Evolutionary conservation across 768 basidiomycete genomes (phyloP).

Genomic region (Thelephora ganbajun): DNA sequence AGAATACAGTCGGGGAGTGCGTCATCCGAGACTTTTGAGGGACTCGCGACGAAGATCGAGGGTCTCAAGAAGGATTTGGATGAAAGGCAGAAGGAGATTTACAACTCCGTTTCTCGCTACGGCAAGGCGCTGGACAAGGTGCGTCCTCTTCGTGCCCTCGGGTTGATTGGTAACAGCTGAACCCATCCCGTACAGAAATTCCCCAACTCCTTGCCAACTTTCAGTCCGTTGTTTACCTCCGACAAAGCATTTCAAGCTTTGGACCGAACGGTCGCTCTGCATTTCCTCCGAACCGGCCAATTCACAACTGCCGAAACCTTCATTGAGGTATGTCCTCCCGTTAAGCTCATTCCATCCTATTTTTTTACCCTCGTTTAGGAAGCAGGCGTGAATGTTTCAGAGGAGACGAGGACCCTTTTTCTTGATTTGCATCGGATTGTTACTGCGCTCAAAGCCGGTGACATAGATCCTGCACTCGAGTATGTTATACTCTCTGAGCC

Average conservation of each 20-base stretch:
- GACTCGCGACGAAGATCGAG: conserved; percentile 47
- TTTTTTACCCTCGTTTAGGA: conserved; percentile 34
- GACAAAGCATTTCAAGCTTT: conserved; percentile 43
- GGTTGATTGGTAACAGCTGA: conserved; percentile 1
- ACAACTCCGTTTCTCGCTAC: conserved; percentile 58
- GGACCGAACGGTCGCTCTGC: conserved; percentile 57
- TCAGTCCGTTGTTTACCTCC: conserved; percentile 54
- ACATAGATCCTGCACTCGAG: conserved; percentile 70
- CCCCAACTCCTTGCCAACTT: conserved; percentile 47
- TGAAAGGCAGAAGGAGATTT: conserved; percentile 81
- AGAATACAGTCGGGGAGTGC: conserved; percentile 33
- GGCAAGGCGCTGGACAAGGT: conserved; percentile 92
- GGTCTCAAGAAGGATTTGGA: conserved; percentile 72
- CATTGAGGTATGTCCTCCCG: conserved; percentile 35
- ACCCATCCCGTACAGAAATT: conserved; percentile 24
- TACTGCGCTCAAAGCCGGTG: conserved; percentile 45
- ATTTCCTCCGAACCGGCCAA: conserved; percentile 71
- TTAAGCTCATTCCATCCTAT: not conserved
- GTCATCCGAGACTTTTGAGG: conserved; percentile 32
- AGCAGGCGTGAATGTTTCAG: conserved; percentile 40
- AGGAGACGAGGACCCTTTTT: conserved; percentile 41
- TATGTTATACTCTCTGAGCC: conserved; percentile 21
- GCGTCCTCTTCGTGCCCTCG: conserved; percentile 7
- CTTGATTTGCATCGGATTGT: conserved; percentile 61
- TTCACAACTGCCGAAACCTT: conserved; percentile 68